Evolutionary conservation across 352 stramenopile genomes (phyloP).

Genomic region (Globisporangium splendens): DNA sequence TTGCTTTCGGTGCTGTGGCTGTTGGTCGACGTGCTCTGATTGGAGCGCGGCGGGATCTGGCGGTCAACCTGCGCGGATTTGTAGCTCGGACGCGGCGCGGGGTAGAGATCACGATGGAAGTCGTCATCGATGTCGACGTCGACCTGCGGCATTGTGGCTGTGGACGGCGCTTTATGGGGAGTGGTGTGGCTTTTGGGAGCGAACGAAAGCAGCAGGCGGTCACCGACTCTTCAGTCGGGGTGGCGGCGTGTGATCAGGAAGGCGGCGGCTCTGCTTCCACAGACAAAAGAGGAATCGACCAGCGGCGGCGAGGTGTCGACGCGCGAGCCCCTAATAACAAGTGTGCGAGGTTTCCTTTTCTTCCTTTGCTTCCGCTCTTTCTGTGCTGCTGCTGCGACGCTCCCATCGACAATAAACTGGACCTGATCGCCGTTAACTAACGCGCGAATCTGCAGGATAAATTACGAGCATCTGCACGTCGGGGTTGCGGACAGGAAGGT

Average conservation of each 20-base stretch:
- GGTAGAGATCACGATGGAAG: conserved; percentile 11
- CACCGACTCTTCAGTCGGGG: no score
- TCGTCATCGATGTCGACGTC: conserved; percentile 43
- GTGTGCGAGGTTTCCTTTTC: background rate
- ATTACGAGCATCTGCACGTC: background rate
- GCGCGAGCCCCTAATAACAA: no score
- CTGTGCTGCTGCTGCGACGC: background rate
- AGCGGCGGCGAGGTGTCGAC: no score
- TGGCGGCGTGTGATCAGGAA: no score
- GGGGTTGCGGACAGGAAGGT: no score
- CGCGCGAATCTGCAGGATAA: background rate
- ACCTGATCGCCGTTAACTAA: background rate
- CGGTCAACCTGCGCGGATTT: conserved; percentile 7
- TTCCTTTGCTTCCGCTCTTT: background rate
- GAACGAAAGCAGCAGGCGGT: no score
- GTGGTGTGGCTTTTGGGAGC: no score
- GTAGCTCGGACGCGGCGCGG: conserved; percentile 7
- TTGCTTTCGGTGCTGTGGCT: conserved; percentile 23
- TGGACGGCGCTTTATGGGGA: no score
- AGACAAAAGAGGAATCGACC: no score
- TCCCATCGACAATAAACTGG: background rate
- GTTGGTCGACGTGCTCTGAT: conserved; percentile 9
- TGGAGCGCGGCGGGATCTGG: conserved; percentile 12
- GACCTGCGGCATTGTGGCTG: conserved; percentile 23
- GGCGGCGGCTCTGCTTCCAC: no score